Evolutionary conservation across 495 filamentous ascomycete species (phyloP).

Genomic region (Immersiella caudata): DNA sequence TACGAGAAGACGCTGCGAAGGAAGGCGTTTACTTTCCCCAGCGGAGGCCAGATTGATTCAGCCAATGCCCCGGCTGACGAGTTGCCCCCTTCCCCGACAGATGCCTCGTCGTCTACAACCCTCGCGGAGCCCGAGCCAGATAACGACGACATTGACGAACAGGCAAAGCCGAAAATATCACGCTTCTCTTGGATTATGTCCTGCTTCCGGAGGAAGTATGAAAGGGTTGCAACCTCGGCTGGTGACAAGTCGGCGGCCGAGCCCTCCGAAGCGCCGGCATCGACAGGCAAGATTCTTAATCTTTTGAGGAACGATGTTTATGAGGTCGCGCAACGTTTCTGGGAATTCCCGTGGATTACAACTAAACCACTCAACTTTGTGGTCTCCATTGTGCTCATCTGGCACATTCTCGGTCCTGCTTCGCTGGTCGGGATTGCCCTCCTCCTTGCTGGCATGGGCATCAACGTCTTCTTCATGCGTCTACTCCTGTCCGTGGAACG

Average conservation of each 20-base stretch:
- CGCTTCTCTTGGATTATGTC: conserved; percentile 16
- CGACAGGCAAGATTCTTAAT: conserved; percentile 83
- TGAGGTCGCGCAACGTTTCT: conserved; percentile 78
- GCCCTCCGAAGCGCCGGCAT: conserved; percentile 57
- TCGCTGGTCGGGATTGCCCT: conserved; percentile 71
- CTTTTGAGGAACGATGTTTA: conserved; percentile 78
- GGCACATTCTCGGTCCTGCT: conserved; percentile 76
- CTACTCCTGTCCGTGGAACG: conserved; percentile 64
- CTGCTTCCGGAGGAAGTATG: conserved; percentile 21
- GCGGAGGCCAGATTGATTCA: conserved; percentile 15
- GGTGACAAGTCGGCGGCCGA: neutral
- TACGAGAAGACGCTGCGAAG: conserved; percentile 81
- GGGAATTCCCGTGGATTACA: conserved; percentile 72
- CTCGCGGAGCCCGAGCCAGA: conserved; percentile 37
- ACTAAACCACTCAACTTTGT: conserved; percentile 69
- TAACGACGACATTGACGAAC: conserved; percentile 26
- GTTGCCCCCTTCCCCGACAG: conserved; percentile 24
- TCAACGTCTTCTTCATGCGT: conserved; percentile 66
- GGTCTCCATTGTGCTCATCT: conserved; percentile 69
- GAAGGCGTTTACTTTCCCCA: conserved; percentile 65
- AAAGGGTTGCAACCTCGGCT: neutral
- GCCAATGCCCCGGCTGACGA: conserved; percentile 15
- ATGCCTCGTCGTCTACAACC: conserved; percentile 28
- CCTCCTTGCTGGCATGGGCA: conserved; percentile 62
- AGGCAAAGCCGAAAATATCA: conserved; percentile 23